Evolutionary conservation across 768 basidiomycete genomes (phyloP).

Genomic region (Agrocybe praecox): DNA sequence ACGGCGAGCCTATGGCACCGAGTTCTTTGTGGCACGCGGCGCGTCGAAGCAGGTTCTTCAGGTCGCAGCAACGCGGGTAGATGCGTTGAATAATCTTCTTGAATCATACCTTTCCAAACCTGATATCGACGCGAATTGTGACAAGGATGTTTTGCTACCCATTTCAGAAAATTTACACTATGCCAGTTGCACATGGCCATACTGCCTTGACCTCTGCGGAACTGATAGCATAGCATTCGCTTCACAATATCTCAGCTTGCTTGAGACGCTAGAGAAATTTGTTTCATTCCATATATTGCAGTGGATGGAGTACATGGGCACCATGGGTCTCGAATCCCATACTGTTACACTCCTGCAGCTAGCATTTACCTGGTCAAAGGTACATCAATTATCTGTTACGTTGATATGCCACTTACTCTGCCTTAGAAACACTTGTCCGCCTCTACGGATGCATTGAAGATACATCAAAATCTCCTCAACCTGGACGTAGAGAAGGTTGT

Average conservation of each 20-base stretch:
- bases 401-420: neutral
- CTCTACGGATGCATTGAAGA: neutral
- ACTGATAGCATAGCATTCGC: neutral
- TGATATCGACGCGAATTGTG: neutral
- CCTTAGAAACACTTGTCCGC: neutral
- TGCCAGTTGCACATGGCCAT: neutral
- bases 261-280: neutral
- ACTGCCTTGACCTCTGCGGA: neutral
- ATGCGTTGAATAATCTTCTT: neutral
- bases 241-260: neutral
- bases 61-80: neutral
- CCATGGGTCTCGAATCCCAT: neutral
- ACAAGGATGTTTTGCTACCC: neutral
- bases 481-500: neutral
- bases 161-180: neutral
- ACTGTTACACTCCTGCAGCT: neutral
- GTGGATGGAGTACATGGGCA: neutral
- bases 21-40: neutral
- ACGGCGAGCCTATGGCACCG: neutral
- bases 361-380: neutral
- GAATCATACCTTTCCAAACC: neutral
- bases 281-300: neutral
- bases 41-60: neutral
- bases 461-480: neutral
- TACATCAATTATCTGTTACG: neutral